Percentiles rank a stretch among this genome's conserved stretches.
These are phyloP conservation scores for Colletotrichum sp. DNA, from an alignment of 2,329 filamentous ascomycete species.

Conservation along the genomic window DNA sequence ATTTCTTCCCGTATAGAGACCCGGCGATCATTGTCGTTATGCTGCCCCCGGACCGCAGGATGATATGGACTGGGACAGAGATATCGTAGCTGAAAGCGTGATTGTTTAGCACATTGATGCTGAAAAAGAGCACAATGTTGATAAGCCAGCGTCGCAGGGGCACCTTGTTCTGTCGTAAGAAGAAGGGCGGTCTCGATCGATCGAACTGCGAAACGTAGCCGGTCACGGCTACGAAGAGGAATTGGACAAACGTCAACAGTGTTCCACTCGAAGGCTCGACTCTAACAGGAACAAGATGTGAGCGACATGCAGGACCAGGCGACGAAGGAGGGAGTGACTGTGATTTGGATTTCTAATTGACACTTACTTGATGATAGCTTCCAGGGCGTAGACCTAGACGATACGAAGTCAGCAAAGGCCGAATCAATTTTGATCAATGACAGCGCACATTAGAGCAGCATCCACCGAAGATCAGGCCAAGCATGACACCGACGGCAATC, in stretches of 20 bases:
- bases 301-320: slow-evolving; percentile 1
- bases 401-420: neutral
- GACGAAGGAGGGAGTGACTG: neutral
- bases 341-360: neutral
- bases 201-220: slow-evolving; percentile 81
- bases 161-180: slow-evolving; percentile 78
- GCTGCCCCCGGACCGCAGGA: slow-evolving; percentile 91
- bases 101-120: slow-evolving; percentile 95
- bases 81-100: slow-evolving; percentile 98
- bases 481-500: slow-evolving; percentile 71
- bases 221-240: slow-evolving; percentile 79
- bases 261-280: slow-evolving; percentile 86
- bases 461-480: slow-evolving; percentile 90
- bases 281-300: slow-evolving; percentile 46
- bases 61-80: slow-evolving; percentile 95
- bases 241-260: slow-evolving; percentile 88
- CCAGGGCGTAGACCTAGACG: slow-evolving; percentile 87
- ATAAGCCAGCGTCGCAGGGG: slow-evolving; percentile 85
- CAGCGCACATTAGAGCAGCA: slow-evolving; percentile 86
- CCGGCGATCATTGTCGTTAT: slow-evolving; percentile 96
- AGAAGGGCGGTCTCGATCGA: slow-evolving; percentile 68
- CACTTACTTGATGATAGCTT: slow-evolving; percentile 90
- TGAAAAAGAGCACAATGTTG: slow-evolving; percentile 90
- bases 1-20: slow-evolving; percentile 83
- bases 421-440: neutral